These are phyloP conservation scores for Aquanectria penicillioides DNA, from an alignment of 2,329 filamentous ascomycete genomes.

Conservation along the genomic window DNA sequence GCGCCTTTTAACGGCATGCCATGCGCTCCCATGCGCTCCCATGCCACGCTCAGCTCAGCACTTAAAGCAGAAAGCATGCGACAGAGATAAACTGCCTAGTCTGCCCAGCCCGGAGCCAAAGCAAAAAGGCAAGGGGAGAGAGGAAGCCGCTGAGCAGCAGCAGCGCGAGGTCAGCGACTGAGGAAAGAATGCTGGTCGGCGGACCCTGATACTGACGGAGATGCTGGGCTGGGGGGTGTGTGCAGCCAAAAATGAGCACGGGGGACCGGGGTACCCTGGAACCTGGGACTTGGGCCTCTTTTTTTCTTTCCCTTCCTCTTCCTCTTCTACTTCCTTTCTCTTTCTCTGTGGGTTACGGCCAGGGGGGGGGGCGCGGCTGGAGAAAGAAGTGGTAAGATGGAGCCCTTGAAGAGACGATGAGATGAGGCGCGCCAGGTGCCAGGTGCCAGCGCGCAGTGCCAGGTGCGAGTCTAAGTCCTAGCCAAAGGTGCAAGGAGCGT, in stretches of 20 bases:
- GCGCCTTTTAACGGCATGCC: too few species aligned
- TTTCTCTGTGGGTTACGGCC: conserved; percentile 16
- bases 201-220: conserved; percentile 25
- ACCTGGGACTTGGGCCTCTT: conserved; percentile 21
- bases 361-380: conserved; percentile 20
- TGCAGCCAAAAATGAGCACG: conserved; percentile 6
- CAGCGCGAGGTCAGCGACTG: neutral
- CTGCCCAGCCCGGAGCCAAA: too few species aligned
- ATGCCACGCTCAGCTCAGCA: too few species aligned
- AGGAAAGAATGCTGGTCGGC: conserved; percentile 17
- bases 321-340: neutral
- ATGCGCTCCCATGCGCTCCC: too few species aligned
- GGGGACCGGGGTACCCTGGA: conserved; percentile 16
- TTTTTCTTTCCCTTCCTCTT: neutral
- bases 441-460: conserved; percentile 2
- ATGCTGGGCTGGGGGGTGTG: conserved; percentile 11
- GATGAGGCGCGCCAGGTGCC: conserved; percentile 14
- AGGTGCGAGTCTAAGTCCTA: neutral
- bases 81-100: too few species aligned
- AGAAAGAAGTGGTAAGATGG: conserved; percentile 9
- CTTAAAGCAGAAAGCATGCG: too few species aligned
- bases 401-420: conserved; percentile 5
- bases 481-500: neutral
- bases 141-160: neutral
- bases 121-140: neutral